Evolutionary conservation across 208 protist species (phyloP).

Genomic region (Crithidia mellificae): DNA sequence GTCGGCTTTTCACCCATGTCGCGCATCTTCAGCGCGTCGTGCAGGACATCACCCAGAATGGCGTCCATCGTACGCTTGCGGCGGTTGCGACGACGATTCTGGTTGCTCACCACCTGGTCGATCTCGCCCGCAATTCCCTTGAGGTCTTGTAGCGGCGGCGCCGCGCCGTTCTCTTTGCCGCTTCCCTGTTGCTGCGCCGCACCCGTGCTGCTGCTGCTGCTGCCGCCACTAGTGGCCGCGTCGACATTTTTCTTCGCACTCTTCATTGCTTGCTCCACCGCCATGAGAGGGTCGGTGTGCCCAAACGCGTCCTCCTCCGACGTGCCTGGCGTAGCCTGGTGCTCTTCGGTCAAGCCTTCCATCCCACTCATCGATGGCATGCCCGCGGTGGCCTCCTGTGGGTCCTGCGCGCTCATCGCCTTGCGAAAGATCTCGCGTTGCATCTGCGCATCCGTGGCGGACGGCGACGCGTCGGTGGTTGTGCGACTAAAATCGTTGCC

Average conservation of each 20-base stretch:
- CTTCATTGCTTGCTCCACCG: conserved; percentile 35
- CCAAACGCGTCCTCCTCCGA: conserved; percentile 60
- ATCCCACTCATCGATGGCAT: too few relatives aligned
- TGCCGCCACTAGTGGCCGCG: too few relatives aligned
- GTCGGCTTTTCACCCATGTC: conserved; percentile 82
- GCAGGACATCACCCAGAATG: conserved; percentile 80
- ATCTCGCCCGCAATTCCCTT: conserved; percentile 18
- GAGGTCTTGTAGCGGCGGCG: neutral
- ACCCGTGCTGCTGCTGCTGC: neutral
- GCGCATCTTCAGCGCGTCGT: conserved; percentile 76
- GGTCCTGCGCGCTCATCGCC: neutral
- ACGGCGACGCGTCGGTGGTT: neutral
- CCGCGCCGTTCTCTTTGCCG: neutral
- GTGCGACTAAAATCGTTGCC: neutral
- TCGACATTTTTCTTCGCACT: too few relatives aligned
- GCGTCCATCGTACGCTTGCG: conserved; percentile 64
- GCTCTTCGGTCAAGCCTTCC: conserved; percentile 19
- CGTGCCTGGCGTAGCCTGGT: conserved; percentile 30
- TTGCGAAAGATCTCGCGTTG: conserved; percentile 12
- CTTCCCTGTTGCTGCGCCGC: too few relatives aligned
- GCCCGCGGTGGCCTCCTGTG: neutral
- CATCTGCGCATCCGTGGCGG: conserved; percentile 7
- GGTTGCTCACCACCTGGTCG: conserved; percentile 22
- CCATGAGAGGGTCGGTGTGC: conserved; percentile 50
- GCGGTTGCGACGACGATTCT: conserved; percentile 51